Evolutionary conservation across 2,329 filamentous ascomycete species (phyloP), one percentile per base, ranked within the genome.

Genomic region (Macrophomina pseudophaseolina): DNA sequence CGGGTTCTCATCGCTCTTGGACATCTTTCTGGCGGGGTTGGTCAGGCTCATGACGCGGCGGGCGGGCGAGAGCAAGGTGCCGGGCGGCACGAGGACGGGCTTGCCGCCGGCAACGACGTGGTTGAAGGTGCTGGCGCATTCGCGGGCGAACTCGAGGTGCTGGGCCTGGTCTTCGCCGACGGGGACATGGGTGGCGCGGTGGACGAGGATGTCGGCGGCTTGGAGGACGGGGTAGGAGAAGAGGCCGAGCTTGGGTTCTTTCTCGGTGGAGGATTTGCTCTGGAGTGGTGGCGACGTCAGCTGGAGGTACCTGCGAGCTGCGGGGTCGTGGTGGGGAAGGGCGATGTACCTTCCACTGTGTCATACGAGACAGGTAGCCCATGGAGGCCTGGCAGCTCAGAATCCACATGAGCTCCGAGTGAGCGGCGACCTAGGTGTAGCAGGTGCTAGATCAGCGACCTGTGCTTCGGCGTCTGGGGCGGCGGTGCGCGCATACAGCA

Each of bases 351-450:
- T 99, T 99, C 94, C 95, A 99, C 79, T 98, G 95, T 33, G 95
- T 98, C 95, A 99, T 99, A n/a, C 95, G 86, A 9, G 91, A 91
- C n/a, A 99, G 82, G 79, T 97, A 97, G 46, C 95, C 95, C 79
- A 95, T 93, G 5, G 92, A 94, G 30, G 95, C 92, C 63, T 91
- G 91, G 71, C 94, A 97, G 75, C 92, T 94, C 69, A 99, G 81
- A 74, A 98, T 93, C 95, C 95, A 99, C 91, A 97, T 97, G 69
- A 99, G 85, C 79, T 98, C 94, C 4, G 91, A 83, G 80, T 98
- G 95, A 54, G 90, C 89, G 18, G 88, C 84, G 2, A 94, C 89
- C 88, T 92, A 40, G 16, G 59, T 33, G 56, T n/a, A 16, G 11
- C 42, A 51, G 52, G 16, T 40, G 35, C 28, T 18, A 33, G 49